Base-by-base conservation (phyloP, 2,329 filamentous ascomycete species). In the Ascochyta koolunga region DNA sequence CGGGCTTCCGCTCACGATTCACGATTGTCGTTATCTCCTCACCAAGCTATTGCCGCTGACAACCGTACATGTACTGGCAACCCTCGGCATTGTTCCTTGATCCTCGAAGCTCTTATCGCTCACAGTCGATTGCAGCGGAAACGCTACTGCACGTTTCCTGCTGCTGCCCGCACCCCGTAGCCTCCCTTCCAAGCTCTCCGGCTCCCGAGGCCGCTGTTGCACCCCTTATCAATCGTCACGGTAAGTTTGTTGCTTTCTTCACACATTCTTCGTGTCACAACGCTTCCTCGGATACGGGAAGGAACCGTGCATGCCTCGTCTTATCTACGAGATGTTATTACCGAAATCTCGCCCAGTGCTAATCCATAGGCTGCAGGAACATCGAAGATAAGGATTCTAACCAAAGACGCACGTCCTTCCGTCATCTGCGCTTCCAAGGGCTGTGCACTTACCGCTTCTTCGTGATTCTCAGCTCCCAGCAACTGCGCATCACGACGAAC, bases 371-470 rank as follows among this genome's bases (percentile, higher is more conserved):
- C 56, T 54, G 65, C 64, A 71, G 69, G 66, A 6, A 45, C 40
- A 49, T 45, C 51, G 41, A 45, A 64, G 70, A 74, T 73, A 74
- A 73, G 69, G 52, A 54, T 54, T 60, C 63, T 60, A 59, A 68
- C 73, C 69, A 72, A 73, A 73, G 47, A 51, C 53, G 71, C 69
- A 61, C 64, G 56, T 62, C 57, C 56, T 64, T 55, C 62, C 66
- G 64, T 67, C 70, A 72, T 72, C 68, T 67, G 69, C 61, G 53
- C 59, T 39, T 59, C 47, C 54, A 65, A 60, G 66, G 62, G 65
- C 66, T 68, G 72, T 74, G 71, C 51, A 54, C 51, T 71, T 71
- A 75, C 72, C 72, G 72, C 69, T 64, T 67, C 65, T 69, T 69
- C 58, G 60, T 64, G 57, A 53, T 58, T 58, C 59, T 59, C 64